Evolutionary conservation across 2,329 filamentous ascomycete genomes (phyloP), one percentile per base, ranked within the genome.

Genomic region (Thielaviopsis cerberus): DNA sequence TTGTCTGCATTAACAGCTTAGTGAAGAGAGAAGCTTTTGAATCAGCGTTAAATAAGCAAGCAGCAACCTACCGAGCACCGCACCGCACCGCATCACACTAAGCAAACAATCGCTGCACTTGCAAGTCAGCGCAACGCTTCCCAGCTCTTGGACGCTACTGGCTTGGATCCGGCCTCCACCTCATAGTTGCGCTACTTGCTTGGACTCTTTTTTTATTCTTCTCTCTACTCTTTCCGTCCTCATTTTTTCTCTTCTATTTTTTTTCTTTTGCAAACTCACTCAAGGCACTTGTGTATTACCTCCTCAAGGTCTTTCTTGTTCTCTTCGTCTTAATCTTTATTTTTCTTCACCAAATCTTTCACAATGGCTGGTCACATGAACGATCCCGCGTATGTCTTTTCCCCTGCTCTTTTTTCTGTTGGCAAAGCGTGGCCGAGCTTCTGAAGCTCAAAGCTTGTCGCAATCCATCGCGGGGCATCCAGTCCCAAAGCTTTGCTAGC

Each of bases 311-410:
- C 41, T 50, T 30, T 30, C 13, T 17, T 17, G 50, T 30, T 34
- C 4, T 27, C 25, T 27, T 25, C 26, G 11, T 26, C 22, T n/a
- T 55, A 45, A 37, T 34, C 30, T 55, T 54, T 55, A n/a, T 57
- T 10, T 27, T 51, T 53, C 27, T 6, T 24, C 54, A 45, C 41
- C 30, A 13, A 58, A 30, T 27, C 37, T 53, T 45, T 54, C 24
- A 58, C 53, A 53, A 61, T 61, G 59, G 59, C 59, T 56, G 59
- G 59, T 26, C 59, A 61, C 56, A 58, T 61, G 56, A 61, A 61
- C 50, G 59, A 61, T 54, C 59, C 59, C 51, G 53, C 56, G 59
- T 61, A 61, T 54, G 59, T 61, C 27, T 52, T 22, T 53, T 24
- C n/a, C 23, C 30, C 26, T 34, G 50, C 24, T 48, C 50, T 58